Conservation (phyloP, 140 eudicot species). For the Bidens hawaiensis region DNA sequence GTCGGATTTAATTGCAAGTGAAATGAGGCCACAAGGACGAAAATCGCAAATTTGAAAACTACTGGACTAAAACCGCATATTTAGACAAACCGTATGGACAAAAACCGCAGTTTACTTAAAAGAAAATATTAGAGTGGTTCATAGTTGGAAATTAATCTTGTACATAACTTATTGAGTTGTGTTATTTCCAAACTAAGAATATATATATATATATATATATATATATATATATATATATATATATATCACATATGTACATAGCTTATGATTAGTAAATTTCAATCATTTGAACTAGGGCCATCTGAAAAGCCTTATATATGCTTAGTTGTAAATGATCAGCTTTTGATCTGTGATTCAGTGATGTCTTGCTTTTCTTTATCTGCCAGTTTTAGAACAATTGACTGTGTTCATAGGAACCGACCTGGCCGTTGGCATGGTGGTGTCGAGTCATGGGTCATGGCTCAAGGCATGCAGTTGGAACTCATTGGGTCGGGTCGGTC, state of each 20-base stretch:
- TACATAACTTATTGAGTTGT: neutral
- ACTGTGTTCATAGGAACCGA: slow-evolving; percentile 21
- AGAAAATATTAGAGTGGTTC: neutral
- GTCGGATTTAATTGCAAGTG: no score
- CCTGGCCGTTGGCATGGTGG: slow-evolving; percentile 12
- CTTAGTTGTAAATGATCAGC: slow-evolving; percentile 29
- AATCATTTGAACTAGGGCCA: slow-evolving; percentile 32
- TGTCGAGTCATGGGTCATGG: slow-evolving; percentile 46
- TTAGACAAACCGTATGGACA: no score
- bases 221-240: no score
- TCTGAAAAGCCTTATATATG: slow-evolving; percentile 8
- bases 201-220: no score
- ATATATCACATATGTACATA: no score
- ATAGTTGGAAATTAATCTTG: neutral
- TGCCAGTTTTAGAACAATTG: slow-evolving; percentile 15
- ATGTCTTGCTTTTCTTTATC: slow-evolving; percentile 18
- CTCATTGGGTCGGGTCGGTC: slow-evolving; percentile 23
- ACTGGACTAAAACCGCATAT: no score
- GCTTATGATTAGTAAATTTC: slow-evolving; percentile 2
- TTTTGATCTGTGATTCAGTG: slow-evolving; percentile 33
- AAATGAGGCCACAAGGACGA: no score
- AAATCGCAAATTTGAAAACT: no score
- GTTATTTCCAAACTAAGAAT: slow-evolving; percentile 1
- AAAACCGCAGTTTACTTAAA: no score
- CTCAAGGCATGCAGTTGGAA: slow-evolving; percentile 21